These are phyloP conservation scores for Linum lewisii DNA, from an alignment of 345 rosid genomes.

Conservation along the genomic window DNA sequence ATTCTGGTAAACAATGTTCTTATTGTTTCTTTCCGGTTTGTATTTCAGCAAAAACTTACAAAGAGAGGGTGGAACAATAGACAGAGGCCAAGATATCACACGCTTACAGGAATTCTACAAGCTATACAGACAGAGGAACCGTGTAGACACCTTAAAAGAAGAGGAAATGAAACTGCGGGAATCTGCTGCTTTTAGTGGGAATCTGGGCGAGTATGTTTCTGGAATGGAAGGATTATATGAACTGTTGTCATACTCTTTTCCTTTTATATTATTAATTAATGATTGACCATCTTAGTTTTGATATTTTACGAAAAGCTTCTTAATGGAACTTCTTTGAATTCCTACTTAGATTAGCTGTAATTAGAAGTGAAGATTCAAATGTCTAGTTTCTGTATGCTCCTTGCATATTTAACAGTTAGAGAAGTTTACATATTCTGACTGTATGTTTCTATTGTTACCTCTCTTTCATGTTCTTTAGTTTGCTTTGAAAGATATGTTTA, in stretches of 20 bases:
- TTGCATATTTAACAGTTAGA: no score
- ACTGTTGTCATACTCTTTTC: not conserved
- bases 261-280: not conserved
- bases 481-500: not conserved
- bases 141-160: conserved; percentile 63
- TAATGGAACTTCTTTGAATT: no score
- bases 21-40: conserved; percentile 10
- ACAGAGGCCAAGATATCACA: conserved; percentile 78
- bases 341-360: no score
- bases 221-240: not conserved
- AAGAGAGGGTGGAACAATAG: conserved; percentile 80
- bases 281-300: no score
- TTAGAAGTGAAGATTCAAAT: no score
- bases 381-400: no score
- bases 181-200: conserved; percentile 52
- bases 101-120: conserved; percentile 82
- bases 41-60: conserved; percentile 88
- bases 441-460: not conserved
- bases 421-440: no score
- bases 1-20: not conserved
- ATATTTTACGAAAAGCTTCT: not conserved
- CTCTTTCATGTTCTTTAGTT: not conserved
- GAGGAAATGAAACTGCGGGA: conserved; percentile 79
- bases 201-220: conserved; percentile 67
- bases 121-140: conserved; percentile 65